Evolutionary conservation across 768 basidiomycete genomes (phyloP).

Genomic region (Tylopilus vinaceipallidus): DNA sequence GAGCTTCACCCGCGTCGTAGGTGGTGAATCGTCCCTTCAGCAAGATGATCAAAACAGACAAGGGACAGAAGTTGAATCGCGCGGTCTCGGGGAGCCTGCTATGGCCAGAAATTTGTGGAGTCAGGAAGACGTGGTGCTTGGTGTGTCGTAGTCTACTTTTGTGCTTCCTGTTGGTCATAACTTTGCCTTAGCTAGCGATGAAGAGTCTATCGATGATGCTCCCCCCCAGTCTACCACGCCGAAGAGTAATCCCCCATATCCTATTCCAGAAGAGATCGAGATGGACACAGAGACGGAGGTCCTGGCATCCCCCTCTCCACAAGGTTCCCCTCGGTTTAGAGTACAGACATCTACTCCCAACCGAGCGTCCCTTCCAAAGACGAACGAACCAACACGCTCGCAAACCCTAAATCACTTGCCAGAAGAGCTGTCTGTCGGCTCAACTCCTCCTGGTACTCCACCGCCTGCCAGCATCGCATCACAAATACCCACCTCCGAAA

Average conservation of each 20-base stretch:
- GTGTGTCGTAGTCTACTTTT: conserved; percentile 11
- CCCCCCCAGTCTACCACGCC: conserved; percentile 28
- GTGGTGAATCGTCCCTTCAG: conserved; percentile 23
- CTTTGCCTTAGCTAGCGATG: conserved; percentile 37
- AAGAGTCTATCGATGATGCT: conserved; percentile 28
- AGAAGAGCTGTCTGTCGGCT: conserved; percentile 10
- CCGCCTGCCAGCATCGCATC: conserved; percentile 6
- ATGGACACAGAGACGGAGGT: conserved; percentile 29
- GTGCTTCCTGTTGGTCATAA: neutral
- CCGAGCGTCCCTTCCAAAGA: conserved; percentile 18
- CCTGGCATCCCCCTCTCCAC: conserved; percentile 23
- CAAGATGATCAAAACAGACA: conserved; percentile 27
- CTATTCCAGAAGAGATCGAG: conserved; percentile 15
- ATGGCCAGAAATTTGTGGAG: conserved; percentile 9
- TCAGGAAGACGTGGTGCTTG: conserved; percentile 19
- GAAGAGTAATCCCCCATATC: conserved; percentile 17
- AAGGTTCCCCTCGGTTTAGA: conserved; percentile 15
- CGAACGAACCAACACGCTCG: conserved; percentile 16
- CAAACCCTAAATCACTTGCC: neutral
- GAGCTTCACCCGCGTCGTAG: conserved; percentile 24
- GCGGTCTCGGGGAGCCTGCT: conserved; percentile 23
- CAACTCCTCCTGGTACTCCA: conserved; percentile 28
- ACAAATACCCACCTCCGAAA: conserved; percentile 5
- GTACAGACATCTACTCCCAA: conserved; percentile 3
- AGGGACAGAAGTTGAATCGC: conserved; percentile 29